Base-by-base conservation (phyloP, 1,284 basidiomycete genomes). In the Apiotrichum montevideense region DNA sequence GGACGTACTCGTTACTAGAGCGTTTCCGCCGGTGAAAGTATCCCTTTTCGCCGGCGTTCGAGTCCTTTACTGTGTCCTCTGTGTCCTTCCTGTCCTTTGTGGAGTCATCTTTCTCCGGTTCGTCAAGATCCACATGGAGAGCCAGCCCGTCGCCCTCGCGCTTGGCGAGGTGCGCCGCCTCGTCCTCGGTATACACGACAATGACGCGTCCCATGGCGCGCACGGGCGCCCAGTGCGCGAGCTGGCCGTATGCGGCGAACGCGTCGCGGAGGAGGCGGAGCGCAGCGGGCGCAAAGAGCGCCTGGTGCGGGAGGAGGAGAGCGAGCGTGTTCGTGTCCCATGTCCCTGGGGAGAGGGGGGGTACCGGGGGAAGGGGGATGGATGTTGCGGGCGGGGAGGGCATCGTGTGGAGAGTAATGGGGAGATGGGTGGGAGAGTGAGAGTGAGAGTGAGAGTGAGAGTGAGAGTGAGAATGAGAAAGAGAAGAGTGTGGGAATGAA, bases 181-280 rank as follows among this genome's bases (percentile, higher is more conserved):
- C 65, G 29, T 86, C 84, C 6, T 76, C 70, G 33, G 81, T 80
- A 70, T 86, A 96, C 0, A 94, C 89, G 35, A 92, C 75, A 46
- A 96, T 83, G 37, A 91, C 86, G 21, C 92, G 80, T 0, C 84
- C 83, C 67, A 95, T 88, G 2, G 83, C 84, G n/a, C 82, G 82
- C 9, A 96, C 76, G 6, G 90, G 89, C 1, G 88, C 89, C 90
- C 91, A 96, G 65, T 87, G 83, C 66, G 87, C 85, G 15, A 96
- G 83, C 35, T 80, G 76, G 14, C 92, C 93, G 68, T 85, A 91
- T 0, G 79, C 71, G 4, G 78, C 78, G 69, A 93, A 93, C 66
- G 90, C 85, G 15, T 79, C 75, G 46, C 79, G 81, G 34, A 93
- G 79, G 5, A 87, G 81, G n/a, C 81, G 73, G 14, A 90, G 79